Conservation (phyloP, 2,329 filamentous ascomycete genomes). For the Parafenestella ontariensis region DNA sequence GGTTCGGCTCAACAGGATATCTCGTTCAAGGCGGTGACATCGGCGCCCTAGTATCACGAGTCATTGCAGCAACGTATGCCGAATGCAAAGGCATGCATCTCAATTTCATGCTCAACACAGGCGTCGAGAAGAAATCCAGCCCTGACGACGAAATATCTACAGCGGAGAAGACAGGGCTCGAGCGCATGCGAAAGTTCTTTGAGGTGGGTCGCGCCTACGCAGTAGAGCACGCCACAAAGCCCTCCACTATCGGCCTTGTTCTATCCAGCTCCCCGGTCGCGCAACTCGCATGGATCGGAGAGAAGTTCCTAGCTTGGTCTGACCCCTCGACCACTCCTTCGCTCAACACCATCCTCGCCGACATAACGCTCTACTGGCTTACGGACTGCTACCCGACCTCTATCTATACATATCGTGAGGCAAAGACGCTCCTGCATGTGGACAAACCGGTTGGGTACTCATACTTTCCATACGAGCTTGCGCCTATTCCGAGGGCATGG, state of each 20-base stretch:
- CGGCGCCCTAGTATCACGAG: constrained; percentile 54
- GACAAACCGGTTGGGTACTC: constrained; percentile 54
- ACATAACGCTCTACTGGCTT: constrained; percentile 63
- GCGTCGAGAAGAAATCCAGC: constrained; percentile 17
- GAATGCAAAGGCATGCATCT: constrained; percentile 57
- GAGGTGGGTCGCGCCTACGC: constrained; percentile 58
- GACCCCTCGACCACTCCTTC: constrained; percentile 50
- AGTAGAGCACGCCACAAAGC: constrained; percentile 60
- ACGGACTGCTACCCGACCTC: constrained; percentile 57
- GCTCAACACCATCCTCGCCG: constrained; percentile 56
- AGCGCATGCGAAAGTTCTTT: constrained; percentile 50
- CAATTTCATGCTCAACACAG: constrained; percentile 37
- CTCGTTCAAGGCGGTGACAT: constrained; percentile 66
- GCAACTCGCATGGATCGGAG: constrained; percentile 65
- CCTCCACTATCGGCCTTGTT: constrained; percentile 64
- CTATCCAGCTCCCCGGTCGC: constrained; percentile 63
- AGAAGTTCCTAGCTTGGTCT: constrained; percentile 64
- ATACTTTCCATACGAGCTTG: constrained; percentile 53
- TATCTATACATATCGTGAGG: constrained; percentile 59
- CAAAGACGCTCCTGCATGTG: constrained; percentile 34
- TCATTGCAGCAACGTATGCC: constrained; percentile 51
- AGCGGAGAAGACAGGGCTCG: constrained; percentile 50
- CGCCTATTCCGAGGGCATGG: constrained; percentile 51
- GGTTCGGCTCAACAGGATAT: constrained; percentile 59
- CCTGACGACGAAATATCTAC: constrained; percentile 29